These are phyloP conservation scores for Euphorbia peplus DNA, from an alignment of 345 rosid species.

Conservation along the genomic window DNA sequence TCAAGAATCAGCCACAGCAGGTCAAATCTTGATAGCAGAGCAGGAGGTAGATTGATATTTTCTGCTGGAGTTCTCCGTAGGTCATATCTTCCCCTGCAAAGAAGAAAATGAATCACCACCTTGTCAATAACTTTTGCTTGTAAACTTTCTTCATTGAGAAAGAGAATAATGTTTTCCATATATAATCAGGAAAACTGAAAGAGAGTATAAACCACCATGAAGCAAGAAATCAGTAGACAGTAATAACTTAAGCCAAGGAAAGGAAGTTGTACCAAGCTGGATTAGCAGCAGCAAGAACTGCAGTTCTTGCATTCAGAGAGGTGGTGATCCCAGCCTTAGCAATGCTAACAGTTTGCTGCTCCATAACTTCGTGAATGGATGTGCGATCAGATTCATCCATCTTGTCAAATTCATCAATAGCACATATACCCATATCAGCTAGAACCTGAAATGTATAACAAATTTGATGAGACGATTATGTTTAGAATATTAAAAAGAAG, in stretches of 20 bases:
- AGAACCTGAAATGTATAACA: conserved; percentile 60
- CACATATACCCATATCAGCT: conserved; percentile 99
- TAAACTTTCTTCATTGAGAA: background rate
- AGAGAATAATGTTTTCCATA: background rate
- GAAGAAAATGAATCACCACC: conserved; percentile 17
- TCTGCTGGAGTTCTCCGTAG: conserved; percentile 94
- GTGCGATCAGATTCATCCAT: conserved; percentile 99
- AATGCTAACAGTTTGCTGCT: conserved; percentile 99
- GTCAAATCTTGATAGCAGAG: conserved; percentile 91
- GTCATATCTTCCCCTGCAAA: conserved; percentile 91
- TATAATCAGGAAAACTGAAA: background rate
- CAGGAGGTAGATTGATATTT: conserved; percentile 95
- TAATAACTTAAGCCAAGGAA: conserved; percentile 5
- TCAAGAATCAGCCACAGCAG: conserved; percentile 94
- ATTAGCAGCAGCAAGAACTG: conserved; percentile 97
- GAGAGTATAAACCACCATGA: background rate
- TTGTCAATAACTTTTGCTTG: conserved; percentile 14
- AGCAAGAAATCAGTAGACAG: background rate
- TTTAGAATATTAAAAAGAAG: background rate
- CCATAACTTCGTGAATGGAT: conserved; percentile 98
- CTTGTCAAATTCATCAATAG: conserved; percentile 99
- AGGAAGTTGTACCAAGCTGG: conserved; percentile 78
- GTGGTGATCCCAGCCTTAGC: conserved; percentile 99
- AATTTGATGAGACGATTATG: background rate
- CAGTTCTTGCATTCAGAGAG: conserved; percentile 94